Conservation (phyloP, 1,284 basidiomycete species). For the Pyrrhoderma lamaoense region DNA sequence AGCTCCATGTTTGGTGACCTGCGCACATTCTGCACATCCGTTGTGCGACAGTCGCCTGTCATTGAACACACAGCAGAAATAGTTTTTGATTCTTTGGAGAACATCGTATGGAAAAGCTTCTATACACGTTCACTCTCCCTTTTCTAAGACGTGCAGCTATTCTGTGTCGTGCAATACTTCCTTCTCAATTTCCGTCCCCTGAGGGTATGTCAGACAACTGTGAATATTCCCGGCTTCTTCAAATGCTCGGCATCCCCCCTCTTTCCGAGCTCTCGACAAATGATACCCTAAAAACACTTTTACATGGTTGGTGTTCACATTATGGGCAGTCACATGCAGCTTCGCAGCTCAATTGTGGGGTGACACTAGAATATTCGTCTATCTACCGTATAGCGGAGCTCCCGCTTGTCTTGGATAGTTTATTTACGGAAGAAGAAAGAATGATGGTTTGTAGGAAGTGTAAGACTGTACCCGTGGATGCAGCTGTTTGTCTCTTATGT, state of each 20-base stretch:
- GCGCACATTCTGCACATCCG: slow-evolving; percentile 79
- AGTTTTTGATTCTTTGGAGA: slow-evolving; percentile 70
- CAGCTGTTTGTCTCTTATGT: slow-evolving; percentile 90
- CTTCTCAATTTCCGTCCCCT: slow-evolving; percentile 49
- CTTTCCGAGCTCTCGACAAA: slow-evolving; percentile 71
- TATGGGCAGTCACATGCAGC: slow-evolving; percentile 69
- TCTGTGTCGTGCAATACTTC: slow-evolving; percentile 73
- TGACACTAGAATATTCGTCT: slow-evolving; percentile 77
- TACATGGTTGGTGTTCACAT: slow-evolving; percentile 79
- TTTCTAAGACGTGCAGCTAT: slow-evolving; percentile 91
- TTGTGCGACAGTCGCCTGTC: slow-evolving; percentile 70
- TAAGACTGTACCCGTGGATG: slow-evolving; percentile 73
- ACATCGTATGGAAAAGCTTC: slow-evolving; percentile 74
- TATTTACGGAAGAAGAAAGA: slow-evolving; percentile 70
- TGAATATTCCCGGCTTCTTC: slow-evolving; percentile 80
- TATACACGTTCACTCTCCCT: slow-evolving; percentile 87
- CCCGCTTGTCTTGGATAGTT: slow-evolving; percentile 75
- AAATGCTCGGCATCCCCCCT: slow-evolving; percentile 69
- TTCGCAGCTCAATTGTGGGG: slow-evolving; percentile 64
- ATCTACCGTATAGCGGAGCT: slow-evolving; percentile 82
- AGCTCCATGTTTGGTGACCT: slow-evolving; percentile 69
- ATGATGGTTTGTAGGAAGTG: slow-evolving; percentile 73
- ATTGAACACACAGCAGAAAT: slow-evolving; percentile 74
- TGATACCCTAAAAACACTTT: slow-evolving; percentile 74
- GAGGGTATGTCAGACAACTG: slow-evolving; percentile 34